phyloP scores from a whole-genome alignment of 148 eudicot genomes.

The Vaccinium macrocarpon region DNA sequence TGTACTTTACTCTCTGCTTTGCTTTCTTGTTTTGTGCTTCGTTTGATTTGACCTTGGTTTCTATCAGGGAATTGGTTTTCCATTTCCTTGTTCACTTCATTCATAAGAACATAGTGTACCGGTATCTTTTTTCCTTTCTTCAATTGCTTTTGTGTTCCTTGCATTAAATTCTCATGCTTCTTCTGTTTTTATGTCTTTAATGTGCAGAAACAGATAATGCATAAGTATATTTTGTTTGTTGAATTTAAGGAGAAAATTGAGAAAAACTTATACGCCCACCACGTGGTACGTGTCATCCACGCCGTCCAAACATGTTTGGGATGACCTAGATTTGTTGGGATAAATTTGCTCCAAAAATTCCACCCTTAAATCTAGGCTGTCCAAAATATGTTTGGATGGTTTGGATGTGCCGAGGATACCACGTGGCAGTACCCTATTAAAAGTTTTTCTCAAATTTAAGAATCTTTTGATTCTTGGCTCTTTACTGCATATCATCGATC shows the following conservation, averaged over 20 bases:
- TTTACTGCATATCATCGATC: background rate
- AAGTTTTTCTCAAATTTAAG: background rate
- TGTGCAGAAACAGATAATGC: background rate
- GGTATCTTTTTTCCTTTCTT: background rate
- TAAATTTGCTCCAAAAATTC: too few relatives aligned
- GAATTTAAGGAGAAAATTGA: background rate
- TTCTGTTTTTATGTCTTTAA: background rate
- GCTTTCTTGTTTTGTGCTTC: background rate
- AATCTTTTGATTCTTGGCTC: background rate
- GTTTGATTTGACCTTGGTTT: background rate
- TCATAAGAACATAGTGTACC: background rate
- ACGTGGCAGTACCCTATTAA: too few relatives aligned
- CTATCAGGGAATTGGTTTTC: background rate
- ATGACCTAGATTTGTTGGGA: too few relatives aligned
- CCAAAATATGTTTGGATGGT: too few relatives aligned
- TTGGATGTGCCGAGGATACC: too few relatives aligned
- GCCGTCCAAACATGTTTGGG: too few relatives aligned
- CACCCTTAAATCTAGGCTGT: too few relatives aligned
- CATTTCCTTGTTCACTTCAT: background rate
- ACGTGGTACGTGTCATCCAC: too few relatives aligned
- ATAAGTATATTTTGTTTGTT: background rate
- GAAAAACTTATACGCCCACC: too few relatives aligned
- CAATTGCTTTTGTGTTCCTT: background rate
- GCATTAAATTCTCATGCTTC: background rate
- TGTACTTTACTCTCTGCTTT: conserved; percentile 1